phyloP scores from a whole-genome alignment of 345 rosid genomes.

The Lepidium sativum region DNA sequence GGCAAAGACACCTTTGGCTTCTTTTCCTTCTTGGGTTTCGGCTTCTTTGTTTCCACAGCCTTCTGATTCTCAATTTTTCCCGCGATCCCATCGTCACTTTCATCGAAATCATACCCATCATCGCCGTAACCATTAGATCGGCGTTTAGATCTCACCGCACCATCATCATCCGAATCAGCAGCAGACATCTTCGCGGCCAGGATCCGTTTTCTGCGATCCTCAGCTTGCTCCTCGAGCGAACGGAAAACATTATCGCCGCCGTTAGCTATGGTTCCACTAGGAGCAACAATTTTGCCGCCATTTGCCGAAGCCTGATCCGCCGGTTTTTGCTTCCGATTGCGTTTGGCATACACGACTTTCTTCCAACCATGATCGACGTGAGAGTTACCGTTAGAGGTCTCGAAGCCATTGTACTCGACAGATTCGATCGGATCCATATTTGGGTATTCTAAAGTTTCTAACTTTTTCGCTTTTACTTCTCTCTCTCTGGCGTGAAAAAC shows the following conservation, averaged over 20 bases:
- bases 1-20: constrained; percentile 61
- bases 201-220: constrained; percentile 43
- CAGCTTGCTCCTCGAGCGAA: constrained; percentile 43
- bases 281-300: constrained; percentile 6
- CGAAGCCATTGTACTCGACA: constrained; percentile 29
- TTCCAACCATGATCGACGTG: constrained; percentile 65
- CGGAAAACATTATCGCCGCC: constrained; percentile 42
- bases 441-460: background rate
- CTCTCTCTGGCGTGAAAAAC: constrained; percentile 21
- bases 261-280: constrained; percentile 15
- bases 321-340: constrained; percentile 43
- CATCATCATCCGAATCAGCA: constrained; percentile 7
- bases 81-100: constrained; percentile 34
- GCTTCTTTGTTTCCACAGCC: constrained; percentile 31
- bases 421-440: constrained; percentile 29
- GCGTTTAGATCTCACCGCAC: constrained; percentile 27
- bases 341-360: constrained; percentile 59
- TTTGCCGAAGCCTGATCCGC: constrained; percentile 29
- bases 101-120: constrained; percentile 28
- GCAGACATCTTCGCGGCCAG: constrained; percentile 31
- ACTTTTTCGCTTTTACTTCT: constrained; percentile 1
- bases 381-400: constrained; percentile 20
- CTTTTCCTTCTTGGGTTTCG: constrained; percentile 53
- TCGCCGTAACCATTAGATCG: constrained; percentile 29
- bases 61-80: constrained; percentile 23